A percentile compares a stretch with the other conserved stretches of the same genome.
Evolutionary conservation across 495 filamentous ascomycete genomes (phyloP).

Genomic region (Monascus purpureus): DNA sequence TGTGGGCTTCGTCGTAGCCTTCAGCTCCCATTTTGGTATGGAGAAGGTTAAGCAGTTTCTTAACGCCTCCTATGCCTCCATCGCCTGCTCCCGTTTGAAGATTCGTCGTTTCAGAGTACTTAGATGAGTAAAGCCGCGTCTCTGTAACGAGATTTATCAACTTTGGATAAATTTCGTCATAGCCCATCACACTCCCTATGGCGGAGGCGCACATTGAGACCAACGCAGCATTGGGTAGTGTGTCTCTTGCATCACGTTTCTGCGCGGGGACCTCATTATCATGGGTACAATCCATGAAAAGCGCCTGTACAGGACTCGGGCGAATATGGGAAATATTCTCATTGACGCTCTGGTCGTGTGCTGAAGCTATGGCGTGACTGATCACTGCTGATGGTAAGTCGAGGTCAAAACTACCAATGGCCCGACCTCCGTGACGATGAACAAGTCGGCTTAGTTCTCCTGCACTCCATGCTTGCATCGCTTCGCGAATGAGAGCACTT

Average conservation of each 20-base stretch:
- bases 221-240: constrained; percentile 86
- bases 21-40: constrained; percentile 90
- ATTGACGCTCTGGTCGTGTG: constrained; percentile 22
- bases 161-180: constrained; percentile 91
- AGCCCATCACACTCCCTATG: constrained; percentile 95
- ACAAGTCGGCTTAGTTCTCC: constrained; percentile 82
- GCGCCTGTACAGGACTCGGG: constrained; percentile 69
- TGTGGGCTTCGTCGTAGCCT: constrained; percentile 86
- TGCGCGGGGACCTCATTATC: constrained; percentile 96
- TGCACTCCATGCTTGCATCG: constrained; percentile 97
- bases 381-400: constrained; percentile 39
- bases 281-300: constrained; percentile 99
- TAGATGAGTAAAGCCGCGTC: constrained; percentile 63
- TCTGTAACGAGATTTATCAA: constrained; percentile 85
- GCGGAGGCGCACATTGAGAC: constrained; percentile 92
- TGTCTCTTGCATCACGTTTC: constrained; percentile 89
- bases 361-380: constrained; percentile 24
- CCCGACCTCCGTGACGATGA: constrained; percentile 84
- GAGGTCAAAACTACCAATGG: constrained; percentile 91
- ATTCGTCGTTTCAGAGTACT: constrained; percentile 43
- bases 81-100: constrained; percentile 48
- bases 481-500: constrained; percentile 83
- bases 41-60: constrained; percentile 81
- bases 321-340: constrained; percentile 63
- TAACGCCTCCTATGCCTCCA: constrained; percentile 76